A percentile compares a stretch with the other conserved stretches of the same genome.
phyloP scores from a whole-genome alignment of 2,329 filamentous ascomycete species.

The Ophiognomonia clavigignenti-juglandacearum region DNA sequence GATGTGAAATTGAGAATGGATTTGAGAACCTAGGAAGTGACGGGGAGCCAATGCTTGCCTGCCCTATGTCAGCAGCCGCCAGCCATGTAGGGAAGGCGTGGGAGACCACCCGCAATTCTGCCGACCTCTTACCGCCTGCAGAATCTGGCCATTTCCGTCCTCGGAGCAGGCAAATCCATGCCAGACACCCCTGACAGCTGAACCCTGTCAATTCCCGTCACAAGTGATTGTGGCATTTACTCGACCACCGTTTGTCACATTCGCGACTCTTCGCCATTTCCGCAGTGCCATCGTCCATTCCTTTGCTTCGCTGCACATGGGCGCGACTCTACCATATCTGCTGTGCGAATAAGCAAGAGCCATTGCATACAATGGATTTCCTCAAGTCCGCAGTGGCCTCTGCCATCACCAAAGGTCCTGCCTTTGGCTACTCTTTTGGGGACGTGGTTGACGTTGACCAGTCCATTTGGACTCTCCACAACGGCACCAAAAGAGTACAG shows the following conservation, averaged over 20 bases:
- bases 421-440: constrained; percentile 88
- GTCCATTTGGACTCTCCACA: constrained; percentile 94
- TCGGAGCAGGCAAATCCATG: too few relatives aligned
- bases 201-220: too few relatives aligned
- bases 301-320: constrained; percentile 11
- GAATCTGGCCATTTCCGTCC: too few relatives aligned
- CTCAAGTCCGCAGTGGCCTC: constrained; percentile 96
- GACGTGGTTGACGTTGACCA: constrained; percentile 89
- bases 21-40: constrained; percentile 1
- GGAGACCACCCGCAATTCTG: too few relatives aligned
- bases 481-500: constrained; percentile 82
- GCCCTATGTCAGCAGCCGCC: constrained; percentile 9
- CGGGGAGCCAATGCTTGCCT: constrained; percentile 13
- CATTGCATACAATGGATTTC: constrained; percentile 70
- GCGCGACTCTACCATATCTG: constrained; percentile 2
- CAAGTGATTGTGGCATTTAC: background rate
- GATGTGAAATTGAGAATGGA: constrained; percentile 2
- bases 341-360: constrained; percentile 2
- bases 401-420: constrained; percentile 89
- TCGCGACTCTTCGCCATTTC: background rate
- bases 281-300: background rate
- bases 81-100: background rate
- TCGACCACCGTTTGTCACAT: background rate
- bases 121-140: constrained; percentile 9
- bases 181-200: too few relatives aligned